Conservation (phyloP, 495 filamentous ascomycete species). For the Podospora fimiseda region DNA sequence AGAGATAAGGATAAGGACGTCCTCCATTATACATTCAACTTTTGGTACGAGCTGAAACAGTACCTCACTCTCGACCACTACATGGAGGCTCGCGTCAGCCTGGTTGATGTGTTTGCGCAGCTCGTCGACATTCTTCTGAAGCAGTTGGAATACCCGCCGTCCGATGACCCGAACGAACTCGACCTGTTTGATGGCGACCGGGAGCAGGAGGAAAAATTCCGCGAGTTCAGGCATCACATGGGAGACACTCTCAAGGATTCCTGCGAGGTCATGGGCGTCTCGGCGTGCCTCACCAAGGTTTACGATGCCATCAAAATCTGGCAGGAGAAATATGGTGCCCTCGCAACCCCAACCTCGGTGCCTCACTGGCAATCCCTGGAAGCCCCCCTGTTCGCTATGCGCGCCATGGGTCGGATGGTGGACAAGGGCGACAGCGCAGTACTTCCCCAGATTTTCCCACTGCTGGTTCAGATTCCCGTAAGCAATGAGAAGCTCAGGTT, state of each 20-base stretch:
- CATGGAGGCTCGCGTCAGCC: constrained; percentile 66
- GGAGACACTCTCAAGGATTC: constrained; percentile 97
- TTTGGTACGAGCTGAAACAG: constrained; percentile 99
- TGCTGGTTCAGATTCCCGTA: constrained; percentile 87
- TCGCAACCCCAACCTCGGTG: constrained; percentile 66
- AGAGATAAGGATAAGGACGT: constrained; percentile 83
- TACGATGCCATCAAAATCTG: constrained; percentile 77
- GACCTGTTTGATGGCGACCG: constrained; percentile 95
- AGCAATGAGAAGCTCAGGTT: constrained; percentile 97
- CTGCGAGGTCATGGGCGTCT: constrained; percentile 88
- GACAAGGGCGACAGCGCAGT: constrained; percentile 78
- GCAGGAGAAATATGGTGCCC: constrained; percentile 73
- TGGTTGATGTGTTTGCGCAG: constrained; percentile 72
- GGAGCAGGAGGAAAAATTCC: constrained; percentile 94
- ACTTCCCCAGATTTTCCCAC: constrained; percentile 80
- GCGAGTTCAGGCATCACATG: constrained; percentile 93
- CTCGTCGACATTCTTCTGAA: constrained; percentile 90
- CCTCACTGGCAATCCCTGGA: constrained; percentile 95
- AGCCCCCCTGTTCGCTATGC: constrained; percentile 88
- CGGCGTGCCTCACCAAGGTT: constrained; percentile 83
- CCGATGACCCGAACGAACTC: constrained; percentile 61
- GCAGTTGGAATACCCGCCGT: constrained; percentile 83
- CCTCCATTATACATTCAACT: constrained; percentile 84
- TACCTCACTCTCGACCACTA: constrained; percentile 87
- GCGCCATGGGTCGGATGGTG: constrained; percentile 97